Base-by-base conservation (phyloP, 805 yeast species). In the Candida namnaoensis region DNA sequence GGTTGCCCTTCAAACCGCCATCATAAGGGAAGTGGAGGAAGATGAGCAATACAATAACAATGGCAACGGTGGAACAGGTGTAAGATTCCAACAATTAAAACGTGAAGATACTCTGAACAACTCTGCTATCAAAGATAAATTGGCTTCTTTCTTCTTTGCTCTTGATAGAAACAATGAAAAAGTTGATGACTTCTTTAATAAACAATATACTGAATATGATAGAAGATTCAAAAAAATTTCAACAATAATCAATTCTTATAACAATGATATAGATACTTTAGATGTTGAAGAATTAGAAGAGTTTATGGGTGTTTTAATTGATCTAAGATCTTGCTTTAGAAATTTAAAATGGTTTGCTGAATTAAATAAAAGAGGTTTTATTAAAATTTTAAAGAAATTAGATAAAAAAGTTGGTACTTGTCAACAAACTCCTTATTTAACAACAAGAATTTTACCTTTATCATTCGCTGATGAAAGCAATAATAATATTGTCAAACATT, bases 291-390 rank as follows among this genome's bases (percentile, higher is more conserved):
- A 72, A 27, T 42, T 69, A 2, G 82, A 78, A 39, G 90, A 83
- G 50, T 65, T 82, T 32, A 61, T 78, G 28, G 78, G 76, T 23
- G 80, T 88, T 15, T 64, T 90, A 34, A 66, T 88, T 23, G 96
- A 88, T 58, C 67, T 88, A 41, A 72, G 95, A 38, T 71, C 82
- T 14, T 78, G 78, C 44, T 76, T 84, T 46, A 71, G 96, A 43
- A 88, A 88, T 60, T 68, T 90, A 56, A 88, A 86, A 59, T 91
- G 97, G 96, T 90, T 76, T 59, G 95, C 95, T 24, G 97, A 91
- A 56, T 75, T 90, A 52, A 90, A 90, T 66, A 86, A 83, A 56
- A 78, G 95, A 46, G 98, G 96, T 0, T 85, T 88, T 51, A 74
- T 80, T 41, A 90, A 90, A 65, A 91, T 91, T 48, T 68, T 91